Conservation (phyloP, 139 green algal genomes). For the Volvox africanus region DNA sequence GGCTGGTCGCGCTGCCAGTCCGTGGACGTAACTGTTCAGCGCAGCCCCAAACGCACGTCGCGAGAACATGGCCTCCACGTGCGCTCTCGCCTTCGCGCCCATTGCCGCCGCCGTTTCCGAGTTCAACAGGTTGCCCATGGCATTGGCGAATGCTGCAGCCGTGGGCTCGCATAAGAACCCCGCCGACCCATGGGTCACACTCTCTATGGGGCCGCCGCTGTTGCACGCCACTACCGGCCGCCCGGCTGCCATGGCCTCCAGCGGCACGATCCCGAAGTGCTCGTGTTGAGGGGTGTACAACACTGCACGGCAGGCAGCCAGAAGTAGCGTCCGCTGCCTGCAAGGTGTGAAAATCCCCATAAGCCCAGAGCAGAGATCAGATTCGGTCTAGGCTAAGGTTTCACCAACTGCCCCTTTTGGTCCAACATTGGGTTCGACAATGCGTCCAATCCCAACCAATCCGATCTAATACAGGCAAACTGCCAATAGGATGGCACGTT, state of each 20-base stretch:
- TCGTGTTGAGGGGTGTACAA: constrained; percentile 95
- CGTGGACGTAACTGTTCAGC: constrained; percentile 64
- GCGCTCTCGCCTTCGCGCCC: constrained; percentile 70
- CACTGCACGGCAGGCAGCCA: constrained; percentile 65
- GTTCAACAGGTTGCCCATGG: constrained; percentile 68
- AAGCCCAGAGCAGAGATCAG: too few species aligned
- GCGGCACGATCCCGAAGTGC: constrained; percentile 99
- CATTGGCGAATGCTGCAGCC: constrained; percentile 63
- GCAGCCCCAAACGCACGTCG: constrained; percentile 76
- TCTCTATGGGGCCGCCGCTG: constrained; percentile 90
- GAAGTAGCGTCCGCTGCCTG: constrained; percentile 42
- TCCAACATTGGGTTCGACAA: too few species aligned
- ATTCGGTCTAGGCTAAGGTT: too few species aligned
- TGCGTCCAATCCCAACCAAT: too few species aligned
- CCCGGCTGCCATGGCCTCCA: constrained; percentile 94
- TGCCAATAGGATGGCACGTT: too few species aligned
- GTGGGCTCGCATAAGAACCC: constrained; percentile 81
- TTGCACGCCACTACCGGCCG: constrained; percentile 90
- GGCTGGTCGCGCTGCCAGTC: constrained; percentile 6
- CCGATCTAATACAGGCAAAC: too few species aligned
- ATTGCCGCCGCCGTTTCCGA: constrained; percentile 54
- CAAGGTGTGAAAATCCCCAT: too few species aligned
- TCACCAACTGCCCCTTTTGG: too few species aligned
- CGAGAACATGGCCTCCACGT: constrained; percentile 80
- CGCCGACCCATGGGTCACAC: constrained; percentile 72